Conservation (phyloP, 768 basidiomycete species). For the Suillus paluster region DNA sequence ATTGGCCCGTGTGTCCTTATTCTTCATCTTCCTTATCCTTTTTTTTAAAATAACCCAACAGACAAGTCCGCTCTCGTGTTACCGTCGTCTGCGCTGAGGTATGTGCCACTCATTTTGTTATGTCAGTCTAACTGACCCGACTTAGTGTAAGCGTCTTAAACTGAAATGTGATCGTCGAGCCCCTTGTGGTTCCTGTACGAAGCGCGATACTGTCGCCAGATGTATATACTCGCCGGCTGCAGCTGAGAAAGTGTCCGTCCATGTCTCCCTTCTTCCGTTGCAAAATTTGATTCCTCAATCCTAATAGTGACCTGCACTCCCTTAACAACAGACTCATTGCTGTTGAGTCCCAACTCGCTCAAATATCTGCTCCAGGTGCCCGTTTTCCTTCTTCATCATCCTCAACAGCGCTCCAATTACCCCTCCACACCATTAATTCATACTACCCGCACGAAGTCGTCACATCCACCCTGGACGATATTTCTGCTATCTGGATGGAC, state of each 20-base stretch:
- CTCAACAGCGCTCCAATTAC: constrained; percentile 37
- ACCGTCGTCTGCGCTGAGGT: constrained; percentile 87
- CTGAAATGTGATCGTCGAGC: constrained; percentile 82
- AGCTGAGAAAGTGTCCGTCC: constrained; percentile 79
- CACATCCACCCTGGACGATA: constrained; percentile 58
- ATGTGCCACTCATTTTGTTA: constrained; percentile 17
- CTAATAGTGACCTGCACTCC: constrained; percentile 72
- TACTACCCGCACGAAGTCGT: constrained; percentile 26
- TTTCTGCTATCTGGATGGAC: constrained; percentile 62
- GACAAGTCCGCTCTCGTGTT: constrained; percentile 74
- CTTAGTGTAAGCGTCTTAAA: constrained; percentile 85
- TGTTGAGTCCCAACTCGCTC: constrained; percentile 64
- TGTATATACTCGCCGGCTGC: constrained; percentile 84
- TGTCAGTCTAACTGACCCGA: not conserved
- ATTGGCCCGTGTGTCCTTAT: constrained; percentile 37
- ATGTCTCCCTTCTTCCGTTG: constrained; percentile 7
- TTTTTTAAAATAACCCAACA: constrained; percentile 24
- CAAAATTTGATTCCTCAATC: not conserved
- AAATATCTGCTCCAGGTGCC: constrained; percentile 43
- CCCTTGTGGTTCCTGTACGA: constrained; percentile 79
- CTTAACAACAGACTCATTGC: constrained; percentile 79
- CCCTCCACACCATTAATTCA: constrained; percentile 46
- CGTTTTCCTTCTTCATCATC: constrained; percentile 19
- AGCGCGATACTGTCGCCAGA: constrained; percentile 73
- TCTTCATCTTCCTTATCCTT: constrained; percentile 11